Base-by-base conservation (phyloP, 768 basidiomycete species). In the Rhizopogon roseolus region DNA sequence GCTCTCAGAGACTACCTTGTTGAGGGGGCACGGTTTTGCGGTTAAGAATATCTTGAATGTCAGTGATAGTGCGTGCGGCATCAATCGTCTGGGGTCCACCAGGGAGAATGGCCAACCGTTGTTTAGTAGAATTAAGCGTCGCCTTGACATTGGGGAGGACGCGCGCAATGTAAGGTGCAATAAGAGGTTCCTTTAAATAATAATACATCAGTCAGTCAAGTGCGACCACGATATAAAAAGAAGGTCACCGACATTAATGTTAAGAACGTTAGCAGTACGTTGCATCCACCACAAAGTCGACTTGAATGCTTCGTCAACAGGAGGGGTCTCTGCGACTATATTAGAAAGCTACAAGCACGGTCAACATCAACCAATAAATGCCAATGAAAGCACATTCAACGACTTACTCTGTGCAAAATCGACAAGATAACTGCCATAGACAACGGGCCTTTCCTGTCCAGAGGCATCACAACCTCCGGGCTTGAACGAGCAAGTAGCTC, bases 211-310 rank as follows among this genome's bases (percentile, higher is more conserved):
- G 5, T 45, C 41, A 50, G 10, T 14, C 32, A 53, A 44, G 43
- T 14, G 5, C 9, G 25, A 22, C 43, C 40, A 22, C 22, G 32
- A 45, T 38, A 1, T 27, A 55, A 7, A 7, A 36, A 45, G 13
- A 48, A 34, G 17, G 49, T 9, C 41, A 53, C 78, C 27, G 65
- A 87, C 88, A 62, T 84, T 85, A 49, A 89, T 84, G 63, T 86
- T 87, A 58, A 93, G 78, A 32, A 85, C 76, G 13, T 79, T 73
- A 6, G 88, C 75, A 37, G 87, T 77, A 52, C 90, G 84, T 64
- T 92, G 88, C 59, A 93, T 72, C 90, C 90, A 93, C 90, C 91
- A 92, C 53, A 93, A 71, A 6, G 86, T 81, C 13, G 80, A 81
- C 71, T 91, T 91, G 79, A 91, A 92, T 5, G 79, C 69, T 61